Conservation (phyloP, 495 filamentous ascomycete species). For the Aspergillus affinis region DNA sequence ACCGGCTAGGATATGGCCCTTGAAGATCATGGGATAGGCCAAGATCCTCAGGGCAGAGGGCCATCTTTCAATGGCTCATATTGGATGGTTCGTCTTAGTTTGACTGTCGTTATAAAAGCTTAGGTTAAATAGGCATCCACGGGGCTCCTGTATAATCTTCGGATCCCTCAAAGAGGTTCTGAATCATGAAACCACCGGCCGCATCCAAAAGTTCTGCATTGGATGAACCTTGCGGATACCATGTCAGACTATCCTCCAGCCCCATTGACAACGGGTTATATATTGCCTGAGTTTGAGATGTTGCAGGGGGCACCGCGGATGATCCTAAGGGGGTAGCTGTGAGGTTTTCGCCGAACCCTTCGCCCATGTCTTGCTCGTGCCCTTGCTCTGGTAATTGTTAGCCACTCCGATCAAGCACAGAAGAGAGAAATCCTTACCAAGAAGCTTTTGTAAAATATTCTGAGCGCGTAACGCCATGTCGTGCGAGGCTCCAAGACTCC, state of each 20-base stretch:
- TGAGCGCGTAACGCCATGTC: conserved; percentile 23
- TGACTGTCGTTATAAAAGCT: no score
- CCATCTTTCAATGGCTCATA: no score
- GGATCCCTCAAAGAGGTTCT: conserved; percentile 19
- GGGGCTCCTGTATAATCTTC: conserved; percentile 12
- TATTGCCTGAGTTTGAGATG: not conserved
- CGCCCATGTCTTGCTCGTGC: not conserved
- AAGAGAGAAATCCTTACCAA: conserved; percentile 10
- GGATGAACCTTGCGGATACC: conserved; percentile 17
- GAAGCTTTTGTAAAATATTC: conserved; percentile 20
- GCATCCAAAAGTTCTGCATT: conserved; percentile 24
- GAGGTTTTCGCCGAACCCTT: not conserved
- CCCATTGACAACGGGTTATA: conserved; percentile 17
- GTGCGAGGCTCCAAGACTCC: conserved; percentile 21
- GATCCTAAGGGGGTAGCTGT: not conserved
- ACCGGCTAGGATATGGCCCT: no score
- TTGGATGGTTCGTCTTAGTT: no score
- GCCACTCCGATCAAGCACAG: not conserved
- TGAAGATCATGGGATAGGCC: no score
- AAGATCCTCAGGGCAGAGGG: no score
- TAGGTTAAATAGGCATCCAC: conserved; percentile 10
- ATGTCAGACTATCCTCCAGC: conserved; percentile 11
- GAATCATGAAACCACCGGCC: conserved; percentile 27
- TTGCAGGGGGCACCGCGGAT: not conserved
- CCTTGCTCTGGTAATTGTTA: conserved; percentile 8